Base-by-base conservation (phyloP, 2,329 filamentous ascomycete genomes). In the Blastomyces gilchristii region DNA sequence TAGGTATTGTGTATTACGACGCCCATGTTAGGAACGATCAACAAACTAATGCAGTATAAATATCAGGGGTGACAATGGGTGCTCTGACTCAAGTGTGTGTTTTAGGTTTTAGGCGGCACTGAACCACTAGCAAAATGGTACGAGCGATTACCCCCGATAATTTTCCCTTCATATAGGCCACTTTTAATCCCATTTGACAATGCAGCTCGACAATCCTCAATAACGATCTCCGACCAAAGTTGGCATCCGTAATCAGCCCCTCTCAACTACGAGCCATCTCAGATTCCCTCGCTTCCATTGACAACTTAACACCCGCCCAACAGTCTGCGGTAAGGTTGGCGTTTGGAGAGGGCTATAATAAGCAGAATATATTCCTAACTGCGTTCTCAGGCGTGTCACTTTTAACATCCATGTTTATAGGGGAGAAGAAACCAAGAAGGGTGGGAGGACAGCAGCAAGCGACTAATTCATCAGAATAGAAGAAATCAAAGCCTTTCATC, bases 61-160 rank as follows among this genome's bases (percentile, higher is more conserved):
- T 18, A 47, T 56, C 53, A 73, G 74, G 70, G 22, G 74, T 77
- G 47, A 68, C 67, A 1, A 73, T 76, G 71, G 74, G 75, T n/a
- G 70, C 72, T 16, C 66, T 74, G 25, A 76, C 74, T 1, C 75
- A 77, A 63, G 69, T 76, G 31, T 72, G 76, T 31, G 72, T 74
- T 18, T 70, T 77, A 3, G 73, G 72, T 74, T 18, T 70, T 77
- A 3, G 73, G 75, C 0, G 75, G 73, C 1, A 73, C n/a, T 73
- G 1, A 72, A 60, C 71, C 69, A 12, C 67, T 77, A 4, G 74
- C 76, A 8, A 70, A 75, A 1, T 70, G 72, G 68, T 72, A 71
- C 3, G 28, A 22, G 7, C 16, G 22, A 12, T 50, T 16, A 28
- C 12, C 49, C 3, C 49, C 2, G 11, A 5, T 25, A 12, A 14